Base-by-base conservation (phyloP, 176 grass and related monocot genomes). In the barley (Hordeum vulgare) region DNA sequence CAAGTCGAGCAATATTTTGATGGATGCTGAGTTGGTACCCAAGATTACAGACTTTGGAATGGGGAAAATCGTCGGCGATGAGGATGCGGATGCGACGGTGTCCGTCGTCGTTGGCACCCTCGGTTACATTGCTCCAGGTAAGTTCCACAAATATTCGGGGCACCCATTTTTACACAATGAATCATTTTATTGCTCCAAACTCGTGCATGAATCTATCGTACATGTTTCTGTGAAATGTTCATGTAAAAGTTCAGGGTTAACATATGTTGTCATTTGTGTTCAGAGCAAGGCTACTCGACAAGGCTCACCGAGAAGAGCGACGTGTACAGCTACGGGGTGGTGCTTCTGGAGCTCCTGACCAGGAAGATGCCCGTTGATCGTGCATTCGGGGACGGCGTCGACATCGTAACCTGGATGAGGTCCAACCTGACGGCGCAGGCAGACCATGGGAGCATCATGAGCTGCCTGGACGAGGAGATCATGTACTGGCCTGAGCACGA, bases 61-160 rank as follows among this genome's bases (percentile, higher is more conserved):
- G 88, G 92, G 87, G 27, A 92, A 79, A 42, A 82, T 90, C 26
- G 9, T 90, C 6, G 73, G 29, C 31, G 72, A 80, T 13, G 80
- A 81, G 25, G 83, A 86, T 69, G 60, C 23, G 12, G 59, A 71
- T 61, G 80, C 74, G 36, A 88, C 86, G 33, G 70, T 91, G 18
- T 91, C 91, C 11, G 77, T 77, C 35, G 60, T 94, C 4, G 68
- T 94, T 25, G 88, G 92, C 33, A 94, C 88, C 77, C 86, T 94
- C 45, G 92, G 92, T 51, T 94, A 94, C 88, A 91, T 94, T 61
- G 88, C 92, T 79, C 92, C 89, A 75, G 92, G 92, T 94, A 90
- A 66, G 20, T 4, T 31, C 49, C 11, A 6, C 17, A 26, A 77
- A 42, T 82, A 0, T 37, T 69, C 5, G 1, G 39, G 40, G 57